A percentile compares a stretch with the other conserved stretches of the same genome.
These are phyloP conservation scores for Linnemannia exigua DNA, from an alignment of 192 early-diverging fungal species.

Conservation along the genomic window DNA sequence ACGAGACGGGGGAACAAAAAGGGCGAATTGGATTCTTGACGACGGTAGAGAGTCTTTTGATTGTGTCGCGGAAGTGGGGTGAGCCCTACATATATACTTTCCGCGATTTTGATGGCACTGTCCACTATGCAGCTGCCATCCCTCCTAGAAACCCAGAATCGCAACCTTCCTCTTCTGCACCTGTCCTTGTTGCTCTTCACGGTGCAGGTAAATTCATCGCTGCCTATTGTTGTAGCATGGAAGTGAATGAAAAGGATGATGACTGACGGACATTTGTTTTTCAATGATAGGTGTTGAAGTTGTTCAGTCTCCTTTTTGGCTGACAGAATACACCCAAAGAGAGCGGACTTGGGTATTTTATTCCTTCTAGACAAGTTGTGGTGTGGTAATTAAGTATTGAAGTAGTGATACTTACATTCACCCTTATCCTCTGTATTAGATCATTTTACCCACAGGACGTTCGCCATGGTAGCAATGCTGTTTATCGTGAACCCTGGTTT, in stretches of 20 bases:
- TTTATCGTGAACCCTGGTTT: not conserved
- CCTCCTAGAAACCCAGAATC: slow-evolving; percentile 57
- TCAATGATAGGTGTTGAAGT: slow-evolving; percentile 63
- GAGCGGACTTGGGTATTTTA: slow-evolving; percentile 75
- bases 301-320: slow-evolving; percentile 71
- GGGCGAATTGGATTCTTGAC: not conserved
- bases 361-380: too few species aligned
- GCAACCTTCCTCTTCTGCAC: slow-evolving; percentile 38
- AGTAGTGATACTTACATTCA: not conserved
- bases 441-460: slow-evolving; percentile 78
- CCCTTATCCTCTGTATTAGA: slow-evolving; percentile 48
- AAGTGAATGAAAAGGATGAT: not conserved
- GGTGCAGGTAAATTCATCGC: slow-evolving; percentile 66
- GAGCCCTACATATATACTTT: slow-evolving; percentile 79
- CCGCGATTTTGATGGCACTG: slow-evolving; percentile 73
- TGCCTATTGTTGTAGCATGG: not conserved
- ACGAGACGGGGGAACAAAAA: not conserved
- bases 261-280: not conserved
- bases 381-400: too few species aligned
- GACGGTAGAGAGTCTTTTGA: slow-evolving; percentile 3
- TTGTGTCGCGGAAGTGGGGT: slow-evolving; percentile 57
- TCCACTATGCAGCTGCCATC: slow-evolving; percentile 73
- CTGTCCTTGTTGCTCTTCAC: slow-evolving; percentile 78
- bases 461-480: slow-evolving; percentile 69
- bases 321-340: slow-evolving; percentile 65